Conservation (phyloP, 2,329 filamentous ascomycete genomes). For the Nannizziopsis barbatae region DNA sequence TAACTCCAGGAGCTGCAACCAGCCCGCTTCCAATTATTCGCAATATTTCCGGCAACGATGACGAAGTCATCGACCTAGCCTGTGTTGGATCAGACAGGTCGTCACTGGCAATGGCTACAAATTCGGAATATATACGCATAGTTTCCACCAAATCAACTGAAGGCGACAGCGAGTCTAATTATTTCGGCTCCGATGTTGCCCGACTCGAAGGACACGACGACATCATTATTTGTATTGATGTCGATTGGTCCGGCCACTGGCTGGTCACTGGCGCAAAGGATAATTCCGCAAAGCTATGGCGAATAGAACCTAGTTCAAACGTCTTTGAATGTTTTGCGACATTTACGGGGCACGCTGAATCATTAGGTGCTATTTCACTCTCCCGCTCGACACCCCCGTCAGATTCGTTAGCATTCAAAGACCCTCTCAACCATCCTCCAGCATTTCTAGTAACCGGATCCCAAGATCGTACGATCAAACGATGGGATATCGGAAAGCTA, state of each 20-base stretch:
- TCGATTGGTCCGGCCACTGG: slow-evolving; percentile 96
- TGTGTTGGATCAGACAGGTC: slow-evolving; percentile 73
- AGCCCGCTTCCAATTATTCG: slow-evolving; percentile 52
- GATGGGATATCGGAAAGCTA: slow-evolving; percentile 67
- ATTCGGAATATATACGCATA: slow-evolving; percentile 83
- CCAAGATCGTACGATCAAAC: slow-evolving; percentile 89
- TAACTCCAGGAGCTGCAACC: slow-evolving; percentile 38
- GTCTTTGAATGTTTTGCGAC: slow-evolving; percentile 70
- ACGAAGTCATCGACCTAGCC: slow-evolving; percentile 90
- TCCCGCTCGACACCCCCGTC: slow-evolving; percentile 58
- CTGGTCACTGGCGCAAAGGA: slow-evolving; percentile 93
- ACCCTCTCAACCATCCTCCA: slow-evolving; percentile 70
- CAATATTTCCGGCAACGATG: slow-evolving; percentile 88
- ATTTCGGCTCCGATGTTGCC: slow-evolving; percentile 83
- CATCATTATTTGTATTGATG: slow-evolving; percentile 87
- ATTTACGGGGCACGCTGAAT: slow-evolving; percentile 89
- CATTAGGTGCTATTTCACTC: slow-evolving; percentile 76
- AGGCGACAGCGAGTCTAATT: slow-evolving; percentile 38
- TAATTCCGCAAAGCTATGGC: slow-evolving; percentile 86
- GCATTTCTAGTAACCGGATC: slow-evolving; percentile 81
- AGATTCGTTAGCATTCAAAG: slow-evolving; percentile 57
- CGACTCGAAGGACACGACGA: slow-evolving; percentile 84
- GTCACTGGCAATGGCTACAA: slow-evolving; percentile 80
- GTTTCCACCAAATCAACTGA: slow-evolving; percentile 47
- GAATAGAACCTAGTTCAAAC: slow-evolving; percentile 61